Percentiles rank a stretch among this genome's conserved stretches.
These are phyloP conservation scores for Leonotis leonurus DNA, from an alignment of 257 asterid species.

Conservation along the genomic window DNA sequence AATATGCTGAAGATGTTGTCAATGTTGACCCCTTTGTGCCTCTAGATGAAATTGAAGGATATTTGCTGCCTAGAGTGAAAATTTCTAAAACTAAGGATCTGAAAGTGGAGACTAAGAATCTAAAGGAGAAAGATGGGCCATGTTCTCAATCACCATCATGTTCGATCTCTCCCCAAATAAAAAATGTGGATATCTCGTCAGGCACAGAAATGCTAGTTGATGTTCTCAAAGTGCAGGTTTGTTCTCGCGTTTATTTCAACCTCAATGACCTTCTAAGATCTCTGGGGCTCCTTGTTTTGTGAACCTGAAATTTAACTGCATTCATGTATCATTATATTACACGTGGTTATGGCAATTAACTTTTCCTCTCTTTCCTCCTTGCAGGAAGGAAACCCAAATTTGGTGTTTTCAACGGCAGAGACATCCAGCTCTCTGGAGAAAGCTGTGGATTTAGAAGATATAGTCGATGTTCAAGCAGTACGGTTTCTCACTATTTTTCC, in stretches of 20 bases:
- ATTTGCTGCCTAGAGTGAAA: constrained; percentile 59
- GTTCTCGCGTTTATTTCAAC: not conserved
- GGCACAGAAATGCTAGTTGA: constrained; percentile 25
- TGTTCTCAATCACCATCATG: constrained; percentile 32
- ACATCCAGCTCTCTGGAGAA: constrained; percentile 27
- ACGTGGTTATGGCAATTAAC: not conserved
- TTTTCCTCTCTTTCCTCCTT: constrained; percentile 18
- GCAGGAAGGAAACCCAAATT: constrained; percentile 35
- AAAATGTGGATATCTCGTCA: constrained; percentile 29
- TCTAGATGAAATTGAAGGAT: constrained; percentile 55
- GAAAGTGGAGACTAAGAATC: constrained; percentile 22
- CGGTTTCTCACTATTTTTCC: constrained; percentile 19
- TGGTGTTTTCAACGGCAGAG: constrained; percentile 30
- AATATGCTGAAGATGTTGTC: constrained; percentile 47
- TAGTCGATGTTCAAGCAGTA: constrained; percentile 31
- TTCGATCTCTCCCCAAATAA: constrained; percentile 33
- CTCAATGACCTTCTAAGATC: not conserved
- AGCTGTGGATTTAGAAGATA: constrained; percentile 23
- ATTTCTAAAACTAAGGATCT: constrained; percentile 26
- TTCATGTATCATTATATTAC: not conserved
- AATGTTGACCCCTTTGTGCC: constrained; percentile 81
- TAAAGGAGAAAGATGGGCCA: constrained; percentile 30
- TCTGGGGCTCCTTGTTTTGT: not conserved
- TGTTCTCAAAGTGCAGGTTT: constrained; percentile 41
- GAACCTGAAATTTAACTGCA: not conserved